Percentiles rank a stretch among this genome's conserved stretches.
These are phyloP conservation scores for Tulasnella sp. DNA, from an alignment of 768 basidiomycete genomes.

Conservation along the genomic window DNA sequence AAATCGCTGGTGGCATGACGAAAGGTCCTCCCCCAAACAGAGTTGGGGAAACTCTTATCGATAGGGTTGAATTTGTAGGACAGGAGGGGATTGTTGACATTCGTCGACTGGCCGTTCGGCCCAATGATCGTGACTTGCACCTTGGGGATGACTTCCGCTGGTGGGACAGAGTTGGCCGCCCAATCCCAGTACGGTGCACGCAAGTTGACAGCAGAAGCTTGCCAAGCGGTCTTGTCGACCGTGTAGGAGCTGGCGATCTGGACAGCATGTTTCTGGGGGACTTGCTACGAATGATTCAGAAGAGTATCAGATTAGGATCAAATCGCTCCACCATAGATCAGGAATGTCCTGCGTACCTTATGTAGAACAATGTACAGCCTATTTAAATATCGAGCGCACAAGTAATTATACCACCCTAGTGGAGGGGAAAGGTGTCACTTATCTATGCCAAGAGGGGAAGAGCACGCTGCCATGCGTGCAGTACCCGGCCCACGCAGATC, in stretches of 20 bases:
- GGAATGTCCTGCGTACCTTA: slow-evolving; percentile 34
- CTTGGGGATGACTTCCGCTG: slow-evolving; percentile 32
- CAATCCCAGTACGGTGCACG: slow-evolving; percentile 45
- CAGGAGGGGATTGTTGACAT: slow-evolving; percentile 2
- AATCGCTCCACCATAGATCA: not conserved
- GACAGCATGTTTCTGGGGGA: slow-evolving; percentile 33
- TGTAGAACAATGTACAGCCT: slow-evolving; percentile 41
- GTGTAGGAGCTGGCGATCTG: slow-evolving; percentile 35
- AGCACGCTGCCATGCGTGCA: slow-evolving; percentile 44
- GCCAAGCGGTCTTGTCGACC: slow-evolving; percentile 23
- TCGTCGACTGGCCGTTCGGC: slow-evolving; percentile 23
- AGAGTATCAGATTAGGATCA: not conserved
- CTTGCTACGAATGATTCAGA: slow-evolving; percentile 39
- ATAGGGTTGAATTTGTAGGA: slow-evolving; percentile 13
- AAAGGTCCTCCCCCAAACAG: not conserved
- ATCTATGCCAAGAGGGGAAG: slow-evolving; percentile 15
- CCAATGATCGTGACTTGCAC: slow-evolving; percentile 29
- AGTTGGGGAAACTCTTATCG: not conserved
- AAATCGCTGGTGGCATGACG: not conserved
- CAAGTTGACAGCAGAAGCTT: slow-evolving; percentile 29
- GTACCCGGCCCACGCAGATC: slow-evolving; percentile 36
- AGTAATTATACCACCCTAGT: not conserved
- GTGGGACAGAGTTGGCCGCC: slow-evolving; percentile 34
- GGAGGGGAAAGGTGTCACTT: not conserved
- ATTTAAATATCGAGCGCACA: slow-evolving; percentile 42